A percentile compares a stretch with the other conserved stretches of the same genome.
phyloP scores from a whole-genome alignment of 768 basidiomycete genomes.

The Suillus luteus region DNA sequence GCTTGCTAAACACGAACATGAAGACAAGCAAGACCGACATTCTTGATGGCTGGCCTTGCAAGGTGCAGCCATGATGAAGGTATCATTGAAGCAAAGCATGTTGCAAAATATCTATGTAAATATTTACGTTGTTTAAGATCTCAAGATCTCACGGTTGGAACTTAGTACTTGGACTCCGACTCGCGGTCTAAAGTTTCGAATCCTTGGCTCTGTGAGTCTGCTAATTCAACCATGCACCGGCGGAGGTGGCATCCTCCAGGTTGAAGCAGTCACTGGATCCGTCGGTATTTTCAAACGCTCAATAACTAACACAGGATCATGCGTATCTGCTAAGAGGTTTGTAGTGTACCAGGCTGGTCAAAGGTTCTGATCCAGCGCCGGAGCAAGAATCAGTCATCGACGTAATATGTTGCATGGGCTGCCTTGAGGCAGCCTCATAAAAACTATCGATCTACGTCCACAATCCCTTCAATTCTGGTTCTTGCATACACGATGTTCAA shows the following conservation, averaged over 20 bases:
- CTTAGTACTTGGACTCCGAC: too few relatives aligned
- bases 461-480: neutral
- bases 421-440: neutral
- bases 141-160: too few relatives aligned
- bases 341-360: neutral
- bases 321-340: neutral
- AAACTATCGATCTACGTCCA: neutral
- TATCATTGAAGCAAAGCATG: conserved; percentile 16
- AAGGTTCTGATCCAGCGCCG: neutral
- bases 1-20: conserved; percentile 24
- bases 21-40: conserved; percentile 26
- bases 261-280: neutral
- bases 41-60: conserved; percentile 19
- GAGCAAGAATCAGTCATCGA: neutral
- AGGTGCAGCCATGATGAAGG: conserved; percentile 17
- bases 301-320: neutral
- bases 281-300: neutral
- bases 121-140: neutral
- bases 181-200: too few relatives aligned
- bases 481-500: conserved; percentile 18
- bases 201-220: too few relatives aligned
- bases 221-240: neutral
- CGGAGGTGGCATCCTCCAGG: neutral
- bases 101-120: neutral
- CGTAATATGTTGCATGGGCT: neutral